phyloP scores from a whole-genome alignment of 208 protist species.

The Blechomonas ayalai region DNA sequence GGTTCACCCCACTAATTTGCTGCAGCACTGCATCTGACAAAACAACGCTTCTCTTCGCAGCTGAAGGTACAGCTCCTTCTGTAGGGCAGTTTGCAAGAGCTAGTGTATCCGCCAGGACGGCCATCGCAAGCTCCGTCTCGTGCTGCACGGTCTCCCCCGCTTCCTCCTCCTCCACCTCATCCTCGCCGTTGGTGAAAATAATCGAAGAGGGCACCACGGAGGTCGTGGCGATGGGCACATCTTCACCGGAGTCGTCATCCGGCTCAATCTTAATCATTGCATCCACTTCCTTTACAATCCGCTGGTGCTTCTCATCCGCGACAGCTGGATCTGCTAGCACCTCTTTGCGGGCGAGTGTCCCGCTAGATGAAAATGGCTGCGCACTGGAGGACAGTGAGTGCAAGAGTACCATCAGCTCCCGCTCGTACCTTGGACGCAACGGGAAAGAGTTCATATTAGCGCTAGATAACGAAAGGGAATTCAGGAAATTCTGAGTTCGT shows the following conservation, averaged over 20 bases:
- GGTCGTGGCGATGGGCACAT: not conserved
- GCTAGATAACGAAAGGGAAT: slow-evolving; percentile 49
- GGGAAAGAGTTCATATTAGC: slow-evolving; percentile 45
- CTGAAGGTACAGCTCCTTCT: not conserved
- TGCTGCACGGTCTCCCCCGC: slow-evolving; percentile 1
- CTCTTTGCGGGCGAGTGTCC: slow-evolving; percentile 2
- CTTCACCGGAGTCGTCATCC: slow-evolving; percentile 1
- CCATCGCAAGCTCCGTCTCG: slow-evolving; percentile 6
- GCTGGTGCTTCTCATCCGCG: not conserved
- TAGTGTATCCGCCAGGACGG: slow-evolving; percentile 12
- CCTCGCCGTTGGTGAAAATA: not conserved
- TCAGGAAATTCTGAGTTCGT: slow-evolving; percentile 53
- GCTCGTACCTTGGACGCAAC: slow-evolving; percentile 64
- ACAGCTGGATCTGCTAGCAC: not conserved
- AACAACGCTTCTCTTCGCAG: not conserved
- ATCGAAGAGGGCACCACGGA: not conserved
- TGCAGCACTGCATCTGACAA: slow-evolving; percentile 8
- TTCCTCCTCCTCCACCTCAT: slow-evolving; percentile 3
- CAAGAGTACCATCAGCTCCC: slow-evolving; percentile 56
- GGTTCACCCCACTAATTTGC: slow-evolving; percentile 26
- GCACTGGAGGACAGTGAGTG: slow-evolving; percentile 25
- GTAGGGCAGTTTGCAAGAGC: slow-evolving; percentile 12
- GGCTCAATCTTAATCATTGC: slow-evolving; percentile 11
- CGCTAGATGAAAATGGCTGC: too few species aligned
- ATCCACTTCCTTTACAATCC: not conserved